Evolutionary conservation across 345 rosid genomes (phyloP).

Genomic region (Raphanus sativus): DNA sequence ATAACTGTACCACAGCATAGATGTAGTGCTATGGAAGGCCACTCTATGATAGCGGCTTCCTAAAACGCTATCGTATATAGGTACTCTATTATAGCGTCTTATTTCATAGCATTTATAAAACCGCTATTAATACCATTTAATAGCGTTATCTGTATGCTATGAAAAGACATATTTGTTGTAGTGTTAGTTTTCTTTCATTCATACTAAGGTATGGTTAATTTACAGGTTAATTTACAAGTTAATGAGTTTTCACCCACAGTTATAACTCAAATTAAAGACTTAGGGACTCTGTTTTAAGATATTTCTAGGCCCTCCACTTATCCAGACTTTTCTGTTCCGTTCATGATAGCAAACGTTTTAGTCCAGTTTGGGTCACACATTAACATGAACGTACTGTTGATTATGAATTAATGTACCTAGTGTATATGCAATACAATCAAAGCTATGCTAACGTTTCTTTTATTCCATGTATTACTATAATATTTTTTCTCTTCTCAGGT

Average conservation of each 20-base stretch:
- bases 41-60: no score
- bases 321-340: neutral
- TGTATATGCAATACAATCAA: neutral
- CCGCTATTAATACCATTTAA: no score
- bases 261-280: neutral
- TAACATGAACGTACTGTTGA: neutral
- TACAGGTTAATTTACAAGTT: neutral
- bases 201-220: no score
- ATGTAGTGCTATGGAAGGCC: no score
- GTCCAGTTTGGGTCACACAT: neutral
- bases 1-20: no score
- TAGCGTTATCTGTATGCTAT: no score
- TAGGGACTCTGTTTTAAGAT: neutral
- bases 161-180: no score
- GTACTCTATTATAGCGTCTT: no score
- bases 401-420: neutral
- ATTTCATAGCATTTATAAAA: no score
- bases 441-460: neutral
- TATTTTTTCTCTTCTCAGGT: constrained; percentile 22
- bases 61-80: no score
- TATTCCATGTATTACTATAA: neutral
- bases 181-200: no score
- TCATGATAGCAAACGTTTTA: neutral
- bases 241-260: neutral
- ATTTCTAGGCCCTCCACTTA: neutral